A percentile compares a stretch with the other conserved stretches of the same genome.
Conservation (phyloP, 257 asterid species). For the Plectranthus barbatus region DNA sequence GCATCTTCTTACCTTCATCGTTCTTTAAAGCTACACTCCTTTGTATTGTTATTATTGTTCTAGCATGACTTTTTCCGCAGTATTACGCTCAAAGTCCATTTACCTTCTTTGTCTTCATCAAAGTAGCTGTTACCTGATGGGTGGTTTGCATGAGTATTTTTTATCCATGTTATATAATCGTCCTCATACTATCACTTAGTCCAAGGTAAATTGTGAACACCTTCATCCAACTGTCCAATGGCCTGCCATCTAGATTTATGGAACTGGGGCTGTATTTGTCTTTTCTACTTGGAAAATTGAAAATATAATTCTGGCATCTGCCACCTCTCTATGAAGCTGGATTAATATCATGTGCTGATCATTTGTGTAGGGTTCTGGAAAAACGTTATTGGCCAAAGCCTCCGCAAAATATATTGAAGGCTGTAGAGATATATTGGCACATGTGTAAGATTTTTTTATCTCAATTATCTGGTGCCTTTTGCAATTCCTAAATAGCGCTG, state of each 20-base stretch:
- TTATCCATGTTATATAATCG: not conserved
- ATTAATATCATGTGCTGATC: not conserved
- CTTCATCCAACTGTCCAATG: not conserved
- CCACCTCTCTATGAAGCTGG: not conserved
- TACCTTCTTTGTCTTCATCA: not conserved
- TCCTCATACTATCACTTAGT: too few relatives aligned
- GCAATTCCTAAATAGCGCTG: conserved; percentile 11
- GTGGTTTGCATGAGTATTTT: not conserved
- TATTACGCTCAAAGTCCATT: conserved; percentile 9
- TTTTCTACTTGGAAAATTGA: not conserved
- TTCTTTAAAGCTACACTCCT: not conserved
- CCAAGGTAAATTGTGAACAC: not conserved
- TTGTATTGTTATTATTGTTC: not conserved
- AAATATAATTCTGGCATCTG: not conserved
- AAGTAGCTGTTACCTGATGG: not conserved
- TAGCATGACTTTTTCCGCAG: not conserved
- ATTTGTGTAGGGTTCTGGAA: conserved; percentile 70
- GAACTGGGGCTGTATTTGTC: not conserved
- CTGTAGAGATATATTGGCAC: conserved; percentile 70
- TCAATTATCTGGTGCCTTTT: not conserved
- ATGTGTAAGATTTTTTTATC: conserved; percentile 39
- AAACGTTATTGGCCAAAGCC: conserved; percentile 66
- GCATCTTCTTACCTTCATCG: not conserved
- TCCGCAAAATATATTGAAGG: conserved; percentile 72
- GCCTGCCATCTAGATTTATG: not conserved